Evolutionary conservation across 192 early-diverging fungal genomes (phyloP), one percentile per base, ranked within the genome.

Genomic region (Coemansia sp.): DNA sequence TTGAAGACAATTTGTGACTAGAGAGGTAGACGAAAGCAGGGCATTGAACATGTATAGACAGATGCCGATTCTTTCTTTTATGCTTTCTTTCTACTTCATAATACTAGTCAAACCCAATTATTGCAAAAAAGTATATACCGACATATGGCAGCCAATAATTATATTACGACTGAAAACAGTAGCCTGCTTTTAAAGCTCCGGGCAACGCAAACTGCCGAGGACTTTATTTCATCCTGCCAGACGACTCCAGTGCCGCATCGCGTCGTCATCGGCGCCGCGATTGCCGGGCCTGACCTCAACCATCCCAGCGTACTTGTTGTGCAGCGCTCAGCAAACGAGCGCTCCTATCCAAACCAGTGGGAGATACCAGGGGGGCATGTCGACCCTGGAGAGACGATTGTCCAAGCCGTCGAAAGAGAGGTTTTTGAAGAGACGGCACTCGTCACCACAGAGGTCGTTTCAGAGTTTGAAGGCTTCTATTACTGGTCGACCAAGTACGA

Each of bases 361-460:
- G 78, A 75, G 58, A 71, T 72, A 11, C 72, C 78, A 13, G 78
- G 78, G 23, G 78, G 78, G 4, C 69, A 75, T 18, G 72, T 75
- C 35, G 76, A 79, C 28, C 55, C 65, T 3, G 64, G 61, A 19
- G 76, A 83, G 62, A 47, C 61, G 11, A 73, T 83, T 22, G 36
- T 57, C 6, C 56, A 75, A n/a, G 65, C 81, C 0, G 59, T 78
- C 3, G n/a, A 49, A 14, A 66, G 81, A 29, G 76, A 83, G 55
- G 58, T 83, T 16, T 29, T 34, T 8, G 81, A 83, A 48, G 81
- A 83, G 32, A 83, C 76, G 0, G 64, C 55, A 0, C 63, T 81
- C 0, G 50, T 50, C 0, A 69, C 75, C 1, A 69, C 69, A n/a
- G 53, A 58, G 36, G 48, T 75, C 11, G 29, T 69, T 11, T 48